These are phyloP conservation scores for Aspergillus alliaceus DNA, from an alignment of 2,329 filamentous ascomycete species.

Conservation along the genomic window DNA sequence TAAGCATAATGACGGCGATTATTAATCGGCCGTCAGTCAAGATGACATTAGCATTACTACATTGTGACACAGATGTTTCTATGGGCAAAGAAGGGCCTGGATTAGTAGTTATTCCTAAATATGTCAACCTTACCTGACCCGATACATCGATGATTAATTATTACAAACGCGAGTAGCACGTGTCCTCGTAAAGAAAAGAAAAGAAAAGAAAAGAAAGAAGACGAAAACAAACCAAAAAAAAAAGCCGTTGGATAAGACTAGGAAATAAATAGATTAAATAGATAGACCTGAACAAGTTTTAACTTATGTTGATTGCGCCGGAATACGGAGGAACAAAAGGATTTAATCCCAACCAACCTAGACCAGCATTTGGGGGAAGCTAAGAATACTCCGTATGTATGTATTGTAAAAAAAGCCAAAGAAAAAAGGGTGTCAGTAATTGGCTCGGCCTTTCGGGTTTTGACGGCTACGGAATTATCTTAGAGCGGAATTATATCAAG, in stretches of 20 bases:
- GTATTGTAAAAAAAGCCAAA: too few relatives aligned
- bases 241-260: too few relatives aligned
- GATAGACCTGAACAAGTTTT: too few relatives aligned
- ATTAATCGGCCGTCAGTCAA: neutral
- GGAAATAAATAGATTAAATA: too few relatives aligned
- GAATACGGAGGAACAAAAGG: slow-evolving; percentile 6
- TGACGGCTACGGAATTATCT: slow-evolving; percentile 9
- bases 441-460: slow-evolving; percentile 24
- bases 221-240: neutral
- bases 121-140: neutral
- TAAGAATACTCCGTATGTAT: too few relatives aligned
- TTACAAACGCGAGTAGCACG: too few relatives aligned
- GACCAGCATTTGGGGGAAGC: too few relatives aligned
- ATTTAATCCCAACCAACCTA: neutral
- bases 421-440: neutral
- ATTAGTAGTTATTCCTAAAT: neutral
- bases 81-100: neutral
- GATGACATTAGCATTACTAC: neutral
- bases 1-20: neutral
- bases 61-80: neutral
- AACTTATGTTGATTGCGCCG: slow-evolving; percentile 8
- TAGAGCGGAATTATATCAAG: neutral
- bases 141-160: neutral
- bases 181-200: too few relatives aligned
- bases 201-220: neutral